Base-by-base conservation (phyloP, 352 stramenopile species). In the Globisporangium parvum region DNA sequence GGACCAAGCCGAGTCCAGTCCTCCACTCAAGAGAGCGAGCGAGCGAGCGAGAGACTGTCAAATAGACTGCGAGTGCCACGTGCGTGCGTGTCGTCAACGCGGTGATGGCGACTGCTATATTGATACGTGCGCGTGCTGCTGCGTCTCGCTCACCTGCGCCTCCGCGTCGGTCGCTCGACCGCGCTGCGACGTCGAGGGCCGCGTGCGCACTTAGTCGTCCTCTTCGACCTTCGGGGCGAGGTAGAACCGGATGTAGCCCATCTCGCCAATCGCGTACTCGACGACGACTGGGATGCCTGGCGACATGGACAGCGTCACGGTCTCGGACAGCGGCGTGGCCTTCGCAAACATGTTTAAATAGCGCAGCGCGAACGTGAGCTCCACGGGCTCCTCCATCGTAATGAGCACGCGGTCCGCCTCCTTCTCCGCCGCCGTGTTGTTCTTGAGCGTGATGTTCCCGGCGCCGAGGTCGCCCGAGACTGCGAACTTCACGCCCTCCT, bases 331-430 rank as follows among this genome's bases (percentile, higher is more conserved):
- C 35, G 87, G 89, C 51, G 97, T 99, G 37, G 97, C 97, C 85
- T 99, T 99, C 53, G 97, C 98, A 70, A 99, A 99, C 76, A 99
- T 98, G 79, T 98, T 98, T 71, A 99, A 87, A 87, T 99, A 99
- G 53, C 97, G 92, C 47, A 99, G 80, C 45, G 97, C 97, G 74
- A 99, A 99, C 59, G 91, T 98, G 49, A 99, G 86, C 75, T 98
- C 95, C 33, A 99, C 96, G 12, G 96, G 95, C 73, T 99, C 96
- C 67, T 99, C 87, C 96, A 99, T 99, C 41, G 97, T 95, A 70
- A 99, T 99, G 63, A 96, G 93, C 41, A 99, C 96, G 52, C 83
- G 84, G 63, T 93, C 83, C 54, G 80, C 81, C 77, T 93, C 84
- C 65, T 95, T 93, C 61, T 92, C 81, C 20, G 82, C 82, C 2